Evolutionary conservation across 495 filamentous ascomycete species (phyloP), one percentile per base, ranked within the genome.

Genomic region (Penicillium cosmopolitanum): DNA sequence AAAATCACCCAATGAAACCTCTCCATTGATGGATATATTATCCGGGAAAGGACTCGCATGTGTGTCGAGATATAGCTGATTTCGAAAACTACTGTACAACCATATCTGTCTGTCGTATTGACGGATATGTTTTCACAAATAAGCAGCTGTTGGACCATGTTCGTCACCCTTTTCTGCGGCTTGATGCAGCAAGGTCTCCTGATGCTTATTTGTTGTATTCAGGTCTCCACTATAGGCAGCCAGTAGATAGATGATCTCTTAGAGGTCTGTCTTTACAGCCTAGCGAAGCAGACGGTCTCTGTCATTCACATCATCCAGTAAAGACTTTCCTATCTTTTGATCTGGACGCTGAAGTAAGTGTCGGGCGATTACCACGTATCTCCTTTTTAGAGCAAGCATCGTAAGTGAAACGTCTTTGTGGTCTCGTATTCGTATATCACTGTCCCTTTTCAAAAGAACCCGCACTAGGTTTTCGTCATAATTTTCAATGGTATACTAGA

Each of bases 81-180:
- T n/a, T n/a, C n/a, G n/a, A n/a, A n/a, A n/a, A n/a, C n/a, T n/a
- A n/a, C n/a, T n/a, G n/a, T n/a, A n/a, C n/a, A n/a, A 57, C 55
- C 55, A 35, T 57, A 57, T n/a, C 13, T 57, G 34, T 57, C 55
- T 51, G 33, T 57, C 28, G 55, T 46, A 19, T 51, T 57, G 55
- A 57, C 34, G n/a, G 16, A 42, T 21, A 16, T 57, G n/a, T 33
- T 57, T 57, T 57, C 21, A 42, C 48, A 57, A 19, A 21, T 28
- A 40, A 57, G 55, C 15, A 57, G 35, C 16, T 51, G 19, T 57
- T 33, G 55, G 21, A 43, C 55, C 25, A 43, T 33, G 16, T 3
- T 16, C 34, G 47, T 57, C 18, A 18, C 55, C 55, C 8, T 44
- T 43, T 18, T 51, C 7, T 43, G 47, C 36, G 21, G 55, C 55